These are phyloP conservation scores for Botrytis porri DNA, from an alignment of 2,329 filamentous ascomycete genomes.

Conservation along the genomic window DNA sequence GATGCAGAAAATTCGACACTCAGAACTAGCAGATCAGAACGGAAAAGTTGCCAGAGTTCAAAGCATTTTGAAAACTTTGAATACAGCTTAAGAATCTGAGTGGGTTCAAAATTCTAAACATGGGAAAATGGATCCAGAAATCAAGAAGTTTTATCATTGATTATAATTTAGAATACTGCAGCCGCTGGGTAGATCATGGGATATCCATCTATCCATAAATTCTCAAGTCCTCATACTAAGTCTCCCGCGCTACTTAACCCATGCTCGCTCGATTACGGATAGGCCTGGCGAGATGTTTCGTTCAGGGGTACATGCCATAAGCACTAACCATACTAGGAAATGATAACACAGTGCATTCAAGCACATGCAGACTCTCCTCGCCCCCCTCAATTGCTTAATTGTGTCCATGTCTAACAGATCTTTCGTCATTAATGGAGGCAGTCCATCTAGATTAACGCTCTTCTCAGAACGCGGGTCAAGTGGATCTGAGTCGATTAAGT, in stretches of 20 bases:
- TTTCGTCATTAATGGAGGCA: neutral
- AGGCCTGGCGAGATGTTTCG: neutral
- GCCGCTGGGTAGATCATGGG: neutral
- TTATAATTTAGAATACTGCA: neutral
- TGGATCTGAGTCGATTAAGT: neutral
- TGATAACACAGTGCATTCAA: neutral
- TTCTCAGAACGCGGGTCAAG: neutral
- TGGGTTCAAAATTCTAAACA: neutral
- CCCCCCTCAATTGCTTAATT: neutral
- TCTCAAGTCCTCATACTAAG: neutral
- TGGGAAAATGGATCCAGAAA: neutral
- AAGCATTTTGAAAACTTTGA: neutral
- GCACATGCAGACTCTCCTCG: neutral
- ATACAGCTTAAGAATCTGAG: neutral
- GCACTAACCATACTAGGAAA: neutral
- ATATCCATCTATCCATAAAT: neutral
- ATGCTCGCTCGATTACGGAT: neutral
- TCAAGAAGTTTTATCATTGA: neutral
- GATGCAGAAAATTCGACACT: neutral
- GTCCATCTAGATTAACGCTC: neutral
- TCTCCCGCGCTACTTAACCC: neutral
- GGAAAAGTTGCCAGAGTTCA: neutral
- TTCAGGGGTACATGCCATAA: neutral
- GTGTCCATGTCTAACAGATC: neutral
- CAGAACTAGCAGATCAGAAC: neutral